phyloP scores from a whole-genome alignment of 2,329 filamentous ascomycete genomes.

The Didymella sp. region DNA sequence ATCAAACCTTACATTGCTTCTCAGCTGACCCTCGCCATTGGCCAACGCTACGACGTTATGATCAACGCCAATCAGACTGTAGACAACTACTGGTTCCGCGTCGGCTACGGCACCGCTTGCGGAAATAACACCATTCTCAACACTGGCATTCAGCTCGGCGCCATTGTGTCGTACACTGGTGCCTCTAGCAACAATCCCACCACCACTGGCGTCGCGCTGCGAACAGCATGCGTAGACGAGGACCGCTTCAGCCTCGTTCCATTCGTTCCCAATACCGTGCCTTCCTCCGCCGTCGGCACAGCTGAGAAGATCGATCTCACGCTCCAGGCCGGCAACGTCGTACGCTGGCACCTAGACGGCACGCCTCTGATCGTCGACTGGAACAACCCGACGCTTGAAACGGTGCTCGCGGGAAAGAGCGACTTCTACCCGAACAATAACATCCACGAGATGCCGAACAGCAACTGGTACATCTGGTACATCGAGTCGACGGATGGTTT shows the following conservation, averaged over 20 bases:
- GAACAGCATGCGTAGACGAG: conserved; percentile 51
- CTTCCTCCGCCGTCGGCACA: conserved; percentile 40
- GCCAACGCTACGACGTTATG: conserved; percentile 57
- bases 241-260: conserved; percentile 43
- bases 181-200: conserved; percentile 47
- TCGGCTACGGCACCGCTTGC: conserved; percentile 46
- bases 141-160: conserved; percentile 46
- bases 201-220: conserved; percentile 42
- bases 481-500: conserved; percentile 51
- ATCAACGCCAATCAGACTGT: conserved; percentile 54
- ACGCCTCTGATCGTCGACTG: conserved; percentile 51
- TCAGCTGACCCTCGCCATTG: conserved; percentile 45
- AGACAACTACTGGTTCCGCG: conserved; percentile 57
- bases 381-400: conserved; percentile 55
- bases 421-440: conserved; percentile 38
- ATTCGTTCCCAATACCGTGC: conserved; percentile 52
- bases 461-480: conserved; percentile 57
- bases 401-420: conserved; percentile 47
- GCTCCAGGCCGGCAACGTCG: conserved; percentile 43
- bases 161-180: conserved; percentile 51
- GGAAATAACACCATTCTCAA: conserved; percentile 36
- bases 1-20: conserved; percentile 50
- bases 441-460: conserved; percentile 36
- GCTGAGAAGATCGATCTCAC: conserved; percentile 38
- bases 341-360: conserved; percentile 54